Evolutionary conservation across 139 green algal species (phyloP).

Genomic region (Chlamydomonas eustigma): DNA sequence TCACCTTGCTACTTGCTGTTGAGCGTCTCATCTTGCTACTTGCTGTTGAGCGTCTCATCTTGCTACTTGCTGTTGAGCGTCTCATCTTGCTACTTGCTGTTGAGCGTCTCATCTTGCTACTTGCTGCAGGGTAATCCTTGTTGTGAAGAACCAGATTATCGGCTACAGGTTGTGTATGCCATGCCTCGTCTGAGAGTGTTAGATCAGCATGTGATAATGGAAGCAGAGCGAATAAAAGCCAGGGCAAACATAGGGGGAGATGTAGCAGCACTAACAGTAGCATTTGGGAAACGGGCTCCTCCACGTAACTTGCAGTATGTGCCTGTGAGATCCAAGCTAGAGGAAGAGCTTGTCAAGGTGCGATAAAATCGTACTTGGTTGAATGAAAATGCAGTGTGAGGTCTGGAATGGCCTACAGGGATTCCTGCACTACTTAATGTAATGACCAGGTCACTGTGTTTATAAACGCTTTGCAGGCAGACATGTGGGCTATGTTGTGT

Average conservation of each 20-base stretch:
- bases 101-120: no score
- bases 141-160: conserved; percentile 63
- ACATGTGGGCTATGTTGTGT: background rate
- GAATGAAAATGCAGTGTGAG: background rate
- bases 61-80: no score
- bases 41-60: no score
- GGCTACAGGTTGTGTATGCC: conserved; percentile 39
- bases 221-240: conserved; percentile 32
- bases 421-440: no score
- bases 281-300: conserved; percentile 35
- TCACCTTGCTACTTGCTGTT: no score
- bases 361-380: background rate
- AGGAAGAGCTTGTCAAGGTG: conserved; percentile 44
- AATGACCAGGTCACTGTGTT: no score
- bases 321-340: conserved; percentile 28
- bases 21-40: no score
- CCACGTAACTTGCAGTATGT: conserved; percentile 27
- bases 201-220: conserved; percentile 47
- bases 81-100: no score
- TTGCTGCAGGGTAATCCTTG: conserved; percentile 49
- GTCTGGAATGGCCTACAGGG: no score
- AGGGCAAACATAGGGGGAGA: conserved; percentile 25
- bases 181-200: conserved; percentile 49
- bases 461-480: no score
- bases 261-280: conserved; percentile 29